A percentile compares a stretch with the other conserved stretches of the same genome.
These are phyloP conservation scores for Ligustrum vulgare DNA, from an alignment of 257 asterid species.

Conservation along the genomic window DNA sequence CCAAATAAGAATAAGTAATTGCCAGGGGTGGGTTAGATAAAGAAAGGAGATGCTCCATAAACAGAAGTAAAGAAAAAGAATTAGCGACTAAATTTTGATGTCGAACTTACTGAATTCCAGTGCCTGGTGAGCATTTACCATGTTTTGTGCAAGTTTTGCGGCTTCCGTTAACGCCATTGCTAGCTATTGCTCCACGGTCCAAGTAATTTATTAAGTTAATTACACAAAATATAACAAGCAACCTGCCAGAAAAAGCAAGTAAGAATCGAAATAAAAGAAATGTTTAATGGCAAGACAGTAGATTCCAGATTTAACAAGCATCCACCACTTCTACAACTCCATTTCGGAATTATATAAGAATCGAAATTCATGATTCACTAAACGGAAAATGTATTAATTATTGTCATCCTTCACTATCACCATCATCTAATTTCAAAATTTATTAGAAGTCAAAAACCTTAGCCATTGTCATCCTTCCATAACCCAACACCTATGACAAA, in stretches of 20 bases:
- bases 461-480: neutral
- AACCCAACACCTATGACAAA: neutral
- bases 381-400: neutral
- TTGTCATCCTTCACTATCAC: neutral
- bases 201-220: slow-evolving; percentile 74
- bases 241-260: slow-evolving; percentile 42
- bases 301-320: neutral
- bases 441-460: neutral
- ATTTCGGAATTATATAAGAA: slow-evolving; percentile 6
- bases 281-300: neutral
- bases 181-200: slow-evolving; percentile 88
- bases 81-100: neutral
- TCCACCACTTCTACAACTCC: neutral
- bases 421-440: neutral
- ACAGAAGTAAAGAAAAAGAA: neutral
- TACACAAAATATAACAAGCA: slow-evolving; percentile 61
- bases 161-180: slow-evolving; percentile 88
- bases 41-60: neutral
- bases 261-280: neutral
- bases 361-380: neutral
- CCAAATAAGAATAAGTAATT: slow-evolving; percentile 2
- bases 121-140: slow-evolving; percentile 66
- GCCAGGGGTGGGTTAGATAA: neutral
- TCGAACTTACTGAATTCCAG: slow-evolving; percentile 75
- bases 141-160: slow-evolving; percentile 45